These are phyloP conservation scores for Logfia minima DNA, from an alignment of 129 eudicot species.

Conservation along the genomic window DNA sequence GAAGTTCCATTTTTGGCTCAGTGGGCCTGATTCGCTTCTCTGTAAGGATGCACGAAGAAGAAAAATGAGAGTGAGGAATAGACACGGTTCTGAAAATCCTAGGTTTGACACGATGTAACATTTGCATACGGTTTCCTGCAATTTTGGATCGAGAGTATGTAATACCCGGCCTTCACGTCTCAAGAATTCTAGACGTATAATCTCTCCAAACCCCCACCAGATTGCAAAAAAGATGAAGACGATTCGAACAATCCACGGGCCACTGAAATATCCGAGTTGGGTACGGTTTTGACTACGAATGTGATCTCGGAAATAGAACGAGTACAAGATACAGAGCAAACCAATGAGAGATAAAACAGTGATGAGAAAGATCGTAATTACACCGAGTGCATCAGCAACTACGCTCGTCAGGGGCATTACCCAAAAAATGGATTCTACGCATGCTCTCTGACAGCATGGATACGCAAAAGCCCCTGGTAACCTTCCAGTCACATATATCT, in stretches of 20 bases:
- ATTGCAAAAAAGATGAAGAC: slow-evolving; percentile 53
- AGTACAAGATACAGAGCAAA: slow-evolving; percentile 66
- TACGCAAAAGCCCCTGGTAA: slow-evolving; percentile 40
- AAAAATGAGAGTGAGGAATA: slow-evolving; percentile 66
- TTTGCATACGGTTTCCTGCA: slow-evolving; percentile 92
- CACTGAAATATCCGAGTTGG: slow-evolving; percentile 73
- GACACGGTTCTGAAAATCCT: slow-evolving; percentile 92
- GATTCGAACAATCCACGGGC: slow-evolving; percentile 91
- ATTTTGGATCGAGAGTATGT: slow-evolving; percentile 47
- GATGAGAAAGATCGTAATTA: slow-evolving; percentile 84
- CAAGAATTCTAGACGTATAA: slow-evolving; percentile 58
- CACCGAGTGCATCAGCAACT: slow-evolving; percentile 97
- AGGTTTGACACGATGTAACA: slow-evolving; percentile 83
- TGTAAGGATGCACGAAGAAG: slow-evolving; percentile 87
- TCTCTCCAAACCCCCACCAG: slow-evolving; percentile 90
- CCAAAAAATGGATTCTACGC: slow-evolving; percentile 83
- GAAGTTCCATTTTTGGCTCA: slow-evolving; percentile 77
- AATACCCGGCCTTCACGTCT: slow-evolving; percentile 62
- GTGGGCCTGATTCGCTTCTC: slow-evolving; percentile 55
- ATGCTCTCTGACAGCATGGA: slow-evolving; percentile 98
- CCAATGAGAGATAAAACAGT: slow-evolving; percentile 58
- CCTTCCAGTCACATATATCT: slow-evolving; percentile 35
- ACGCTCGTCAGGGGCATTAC: slow-evolving; percentile 95
- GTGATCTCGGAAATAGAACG: slow-evolving; percentile 66
- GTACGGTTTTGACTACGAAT: slow-evolving; percentile 47